Conservation (phyloP, 78 protist species). For the Dictyostelium intermedium region DNA sequence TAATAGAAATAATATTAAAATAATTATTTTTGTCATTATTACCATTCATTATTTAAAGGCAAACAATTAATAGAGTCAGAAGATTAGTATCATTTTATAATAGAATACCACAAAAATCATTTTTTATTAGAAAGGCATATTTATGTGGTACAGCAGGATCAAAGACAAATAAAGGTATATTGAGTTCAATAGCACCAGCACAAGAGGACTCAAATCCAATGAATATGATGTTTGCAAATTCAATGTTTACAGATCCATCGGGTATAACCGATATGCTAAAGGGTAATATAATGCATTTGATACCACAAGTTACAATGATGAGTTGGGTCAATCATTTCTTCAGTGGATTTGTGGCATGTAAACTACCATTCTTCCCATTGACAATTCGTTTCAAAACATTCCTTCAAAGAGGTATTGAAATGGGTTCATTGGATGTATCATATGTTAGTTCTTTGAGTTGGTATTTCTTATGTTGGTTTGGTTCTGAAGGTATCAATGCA, state of each 20-base stretch:
- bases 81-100: conserved; percentile 60
- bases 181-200: neutral
- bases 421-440: conserved; percentile 86
- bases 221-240: conserved; percentile 36
- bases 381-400: conserved; percentile 86
- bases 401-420: conserved; percentile 91
- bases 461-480: conserved; percentile 89
- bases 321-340: conserved; percentile 87
- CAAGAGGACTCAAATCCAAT: conserved; percentile 19
- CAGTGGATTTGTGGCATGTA: conserved; percentile 90
- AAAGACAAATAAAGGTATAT: conserved; percentile 12
- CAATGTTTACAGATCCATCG: conserved; percentile 82
- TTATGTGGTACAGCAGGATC: conserved; percentile 16
- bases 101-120: conserved; percentile 63
- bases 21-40: neutral
- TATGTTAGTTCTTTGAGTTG: conserved; percentile 88
- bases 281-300: conserved; percentile 78
- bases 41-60: neutral
- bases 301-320: conserved; percentile 91
- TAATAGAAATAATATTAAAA: too few relatives aligned
- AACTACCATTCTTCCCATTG: conserved; percentile 87
- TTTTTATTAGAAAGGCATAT: conserved; percentile 56
- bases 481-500: conserved; percentile 88
- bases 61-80: conserved; percentile 66
- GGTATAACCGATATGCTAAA: conserved; percentile 90